Evolutionary conservation across 495 filamentous ascomycete genomes (phyloP).

Genomic region (Opeltia flavorubescens): DNA sequence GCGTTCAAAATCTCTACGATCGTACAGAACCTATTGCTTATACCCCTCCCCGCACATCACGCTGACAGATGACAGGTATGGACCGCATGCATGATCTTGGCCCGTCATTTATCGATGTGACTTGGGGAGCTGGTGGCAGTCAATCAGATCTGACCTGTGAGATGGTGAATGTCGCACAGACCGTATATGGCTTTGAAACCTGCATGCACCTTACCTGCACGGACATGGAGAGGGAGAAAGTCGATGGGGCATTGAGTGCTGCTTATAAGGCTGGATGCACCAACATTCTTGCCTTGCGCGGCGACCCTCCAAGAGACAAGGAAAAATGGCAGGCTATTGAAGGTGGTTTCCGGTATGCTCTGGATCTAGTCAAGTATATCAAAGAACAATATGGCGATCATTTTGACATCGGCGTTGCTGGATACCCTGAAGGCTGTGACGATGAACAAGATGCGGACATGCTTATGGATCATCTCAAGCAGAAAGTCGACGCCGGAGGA

Average conservation of each 20-base stretch:
- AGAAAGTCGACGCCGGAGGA: conserved; percentile 92
- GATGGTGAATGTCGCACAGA: conserved; percentile 94
- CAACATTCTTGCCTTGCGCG: conserved; percentile 90
- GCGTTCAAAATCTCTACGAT: conserved; percentile 98
- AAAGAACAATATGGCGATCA: conserved; percentile 79
- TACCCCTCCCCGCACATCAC: neutral
- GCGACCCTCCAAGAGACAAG: conserved; percentile 88
- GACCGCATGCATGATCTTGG: conserved; percentile 94
- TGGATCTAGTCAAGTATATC: conserved; percentile 89
- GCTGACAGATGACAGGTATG: conserved; percentile 39
- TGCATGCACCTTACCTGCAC: conserved; percentile 99
- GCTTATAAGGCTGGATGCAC: conserved; percentile 94
- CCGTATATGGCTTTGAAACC: conserved; percentile 92
- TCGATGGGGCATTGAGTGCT: conserved; percentile 73
- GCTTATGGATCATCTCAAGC: conserved; percentile 85
- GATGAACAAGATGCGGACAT: conserved; percentile 75
- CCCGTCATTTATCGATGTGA: conserved; percentile 93
- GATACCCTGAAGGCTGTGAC: conserved; percentile 92
- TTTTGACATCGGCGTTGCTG: conserved; percentile 96
- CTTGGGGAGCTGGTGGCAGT: conserved; percentile 93
- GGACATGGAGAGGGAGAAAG: conserved; percentile 84
- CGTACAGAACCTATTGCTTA: conserved; percentile 25
- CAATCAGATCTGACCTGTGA: conserved; percentile 86
- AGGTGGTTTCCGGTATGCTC: conserved; percentile 80
- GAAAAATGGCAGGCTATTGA: conserved; percentile 84